phyloP scores from a whole-genome alignment of 2,329 filamentous ascomycete species.

The Penicillium sclerotiorum region DNA sequence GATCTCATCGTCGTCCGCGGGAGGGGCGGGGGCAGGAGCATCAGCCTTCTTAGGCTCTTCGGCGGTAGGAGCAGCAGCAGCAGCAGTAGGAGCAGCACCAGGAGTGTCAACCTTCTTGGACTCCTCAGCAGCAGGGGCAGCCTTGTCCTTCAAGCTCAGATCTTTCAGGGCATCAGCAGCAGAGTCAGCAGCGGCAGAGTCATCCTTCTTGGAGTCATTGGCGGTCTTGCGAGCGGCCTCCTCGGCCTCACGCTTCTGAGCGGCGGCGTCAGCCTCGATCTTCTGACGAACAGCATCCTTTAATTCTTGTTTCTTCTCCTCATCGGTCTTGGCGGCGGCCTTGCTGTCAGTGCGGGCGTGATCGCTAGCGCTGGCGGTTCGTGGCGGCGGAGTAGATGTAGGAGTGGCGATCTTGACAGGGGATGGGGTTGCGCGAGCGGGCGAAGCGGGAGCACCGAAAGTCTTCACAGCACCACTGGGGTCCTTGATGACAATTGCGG shows the following conservation, averaged over 20 bases:
- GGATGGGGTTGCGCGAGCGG: constrained; percentile 58
- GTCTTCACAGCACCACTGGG: constrained; percentile 75
- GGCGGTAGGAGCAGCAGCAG: constrained; percentile 29
- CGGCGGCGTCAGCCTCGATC: constrained; percentile 61
- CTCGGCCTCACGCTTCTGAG: constrained; percentile 53
- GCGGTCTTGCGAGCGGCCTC: constrained; percentile 43
- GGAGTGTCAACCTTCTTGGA: too few species aligned
- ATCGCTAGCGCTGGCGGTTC: constrained; percentile 66
- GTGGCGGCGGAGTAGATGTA: constrained; percentile 79
- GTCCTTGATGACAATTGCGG: constrained; percentile 82
- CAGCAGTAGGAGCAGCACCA: constrained; percentile 22
- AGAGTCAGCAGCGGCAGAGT: constrained; percentile 30
- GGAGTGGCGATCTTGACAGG: constrained; percentile 67
- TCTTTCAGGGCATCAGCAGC: constrained; percentile 36
- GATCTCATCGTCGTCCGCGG: constrained; percentile 44
- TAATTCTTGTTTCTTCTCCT: constrained; percentile 81
- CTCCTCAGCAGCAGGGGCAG: constrained; percentile 18
- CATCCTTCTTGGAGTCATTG: constrained; percentile 48
- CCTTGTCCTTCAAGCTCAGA: constrained; percentile 35
- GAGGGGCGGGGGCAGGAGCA: constrained; percentile 29
- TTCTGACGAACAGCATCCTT: constrained; percentile 55
- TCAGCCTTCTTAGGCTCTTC: constrained; percentile 15
- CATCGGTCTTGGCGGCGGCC: constrained; percentile 66
- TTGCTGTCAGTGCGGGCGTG: constrained; percentile 73
- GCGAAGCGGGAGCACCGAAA: constrained; percentile 66